phyloP scores from a whole-genome alignment of 495 filamentous ascomycete species.

The Aspergillus mulundensis region DNA sequence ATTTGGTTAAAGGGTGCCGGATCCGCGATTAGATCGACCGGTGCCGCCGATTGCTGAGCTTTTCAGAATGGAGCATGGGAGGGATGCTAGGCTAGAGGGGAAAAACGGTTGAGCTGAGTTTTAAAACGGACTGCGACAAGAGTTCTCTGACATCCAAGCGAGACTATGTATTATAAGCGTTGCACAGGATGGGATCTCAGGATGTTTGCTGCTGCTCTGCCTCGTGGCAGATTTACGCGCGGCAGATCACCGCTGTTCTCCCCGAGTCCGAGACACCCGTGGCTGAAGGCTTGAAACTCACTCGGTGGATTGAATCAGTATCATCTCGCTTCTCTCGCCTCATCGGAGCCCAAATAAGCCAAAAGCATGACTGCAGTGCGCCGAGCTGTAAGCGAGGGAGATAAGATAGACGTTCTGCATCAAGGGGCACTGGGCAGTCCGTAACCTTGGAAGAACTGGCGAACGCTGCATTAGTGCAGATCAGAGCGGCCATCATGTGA shows the following conservation, averaged over 20 bases:
- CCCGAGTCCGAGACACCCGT: constrained; percentile 1
- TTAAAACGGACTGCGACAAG: too few relatives aligned
- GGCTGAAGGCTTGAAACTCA: background rate
- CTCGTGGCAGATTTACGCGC: background rate
- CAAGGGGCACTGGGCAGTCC: background rate
- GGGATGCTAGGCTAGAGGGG: too few relatives aligned
- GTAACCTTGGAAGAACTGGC: background rate
- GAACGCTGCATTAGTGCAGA: constrained; percentile 1
- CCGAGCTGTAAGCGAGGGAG: background rate
- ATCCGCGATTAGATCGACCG: background rate
- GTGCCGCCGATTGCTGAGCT: background rate
- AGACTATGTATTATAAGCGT: too few relatives aligned
- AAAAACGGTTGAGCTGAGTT: too few relatives aligned
- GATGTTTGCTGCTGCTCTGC: background rate
- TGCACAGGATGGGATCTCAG: background rate
- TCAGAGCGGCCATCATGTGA: background rate
- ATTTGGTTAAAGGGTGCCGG: background rate
- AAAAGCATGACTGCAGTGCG: background rate
- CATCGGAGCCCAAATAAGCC: background rate
- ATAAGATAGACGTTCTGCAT: background rate
- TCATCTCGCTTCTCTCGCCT: too few relatives aligned
- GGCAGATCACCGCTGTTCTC: background rate
- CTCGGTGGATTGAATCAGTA: background rate
- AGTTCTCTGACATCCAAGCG: too few relatives aligned
- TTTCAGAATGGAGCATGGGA: background rate